Conservation (phyloP, 2,329 filamentous ascomycete genomes). For the Zarea fungicola region DNA sequence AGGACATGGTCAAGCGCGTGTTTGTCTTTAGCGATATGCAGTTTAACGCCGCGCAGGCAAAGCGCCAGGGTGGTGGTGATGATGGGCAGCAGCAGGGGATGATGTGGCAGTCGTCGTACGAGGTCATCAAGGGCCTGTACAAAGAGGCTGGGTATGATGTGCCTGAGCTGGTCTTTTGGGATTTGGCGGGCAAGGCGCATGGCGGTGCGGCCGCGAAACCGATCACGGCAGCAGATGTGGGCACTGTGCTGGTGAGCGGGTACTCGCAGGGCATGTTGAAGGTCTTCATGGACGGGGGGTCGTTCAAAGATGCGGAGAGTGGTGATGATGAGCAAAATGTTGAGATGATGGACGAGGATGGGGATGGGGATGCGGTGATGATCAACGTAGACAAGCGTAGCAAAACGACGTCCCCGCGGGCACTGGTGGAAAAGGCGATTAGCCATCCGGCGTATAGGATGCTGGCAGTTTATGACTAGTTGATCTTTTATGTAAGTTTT, state of each 20-base stretch:
- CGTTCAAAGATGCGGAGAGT: conserved; percentile 36
- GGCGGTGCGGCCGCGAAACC: conserved; percentile 36
- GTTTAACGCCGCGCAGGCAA: conserved; percentile 41
- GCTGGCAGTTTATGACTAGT: conserved; percentile 36
- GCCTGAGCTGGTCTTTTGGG: conserved; percentile 58
- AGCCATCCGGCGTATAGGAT: conserved; percentile 50
- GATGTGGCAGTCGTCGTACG: conserved; percentile 42
- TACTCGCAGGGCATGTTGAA: conserved; percentile 55
- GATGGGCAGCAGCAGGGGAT: neutral
- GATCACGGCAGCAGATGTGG: conserved; percentile 37
- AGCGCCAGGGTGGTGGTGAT: no score
- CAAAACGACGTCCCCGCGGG: conserved; percentile 37
- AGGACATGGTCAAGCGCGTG: conserved; percentile 56
- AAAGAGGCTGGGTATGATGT: conserved; percentile 48
- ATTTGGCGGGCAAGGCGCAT: conserved; percentile 31
- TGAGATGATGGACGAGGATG: conserved; percentile 21
- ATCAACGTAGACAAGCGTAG: conserved; percentile 18
- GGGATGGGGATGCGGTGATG: conserved; percentile 15
- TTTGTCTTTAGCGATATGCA: conserved; percentile 61
- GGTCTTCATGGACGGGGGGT: conserved; percentile 47
- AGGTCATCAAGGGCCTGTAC: conserved; percentile 43
- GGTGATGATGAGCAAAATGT: conserved; percentile 31
- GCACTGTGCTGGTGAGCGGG: conserved; percentile 47
- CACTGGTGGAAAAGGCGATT: conserved; percentile 44
- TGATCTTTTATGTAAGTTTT: no score